phyloP scores from a whole-genome alignment of 352 stramenopile species.

The Pythium pectinolyticum region DNA sequence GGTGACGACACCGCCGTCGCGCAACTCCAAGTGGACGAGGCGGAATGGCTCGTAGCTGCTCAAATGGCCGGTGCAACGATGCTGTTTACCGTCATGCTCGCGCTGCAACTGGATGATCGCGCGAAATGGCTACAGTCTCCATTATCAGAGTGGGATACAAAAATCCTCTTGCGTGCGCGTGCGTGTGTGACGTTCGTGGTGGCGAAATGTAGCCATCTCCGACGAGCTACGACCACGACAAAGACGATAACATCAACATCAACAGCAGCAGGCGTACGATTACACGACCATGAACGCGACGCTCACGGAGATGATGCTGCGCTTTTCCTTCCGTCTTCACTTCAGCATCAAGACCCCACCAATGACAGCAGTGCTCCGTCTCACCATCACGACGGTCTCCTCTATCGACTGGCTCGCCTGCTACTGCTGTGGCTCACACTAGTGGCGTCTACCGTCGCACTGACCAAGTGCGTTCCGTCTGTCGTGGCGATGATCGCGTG shows the following conservation, averaged over 20 bases:
- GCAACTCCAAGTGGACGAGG: constrained; percentile 45
- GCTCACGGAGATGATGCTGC: constrained; percentile 4
- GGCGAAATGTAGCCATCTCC: constrained; percentile 20
- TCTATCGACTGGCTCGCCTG: constrained; percentile 4
- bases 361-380: not conserved
- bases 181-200: no score
- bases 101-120: constrained; percentile 21
- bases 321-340: constrained; percentile 19
- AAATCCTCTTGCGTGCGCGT: no score
- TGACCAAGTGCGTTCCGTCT: constrained; percentile 42
- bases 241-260: not conserved
- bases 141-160: constrained; percentile 58
- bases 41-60: constrained; percentile 41
- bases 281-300: constrained; percentile 3
- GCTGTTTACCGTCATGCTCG: constrained; percentile 37
- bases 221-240: not conserved
- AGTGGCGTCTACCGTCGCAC: constrained; percentile 26
- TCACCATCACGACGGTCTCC: not conserved
- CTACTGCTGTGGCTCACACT: constrained; percentile 18
- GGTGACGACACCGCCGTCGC: constrained; percentile 27
- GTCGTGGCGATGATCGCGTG: constrained; percentile 54
- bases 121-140: constrained; percentile 42
- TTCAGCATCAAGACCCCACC: not conserved
- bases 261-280: not conserved
- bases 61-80: constrained; percentile 36